Evolutionary conservation across 352 stramenopile genomes (phyloP), one percentile per base, ranked within the genome.

Genomic region (Phytophthora sp.): DNA sequence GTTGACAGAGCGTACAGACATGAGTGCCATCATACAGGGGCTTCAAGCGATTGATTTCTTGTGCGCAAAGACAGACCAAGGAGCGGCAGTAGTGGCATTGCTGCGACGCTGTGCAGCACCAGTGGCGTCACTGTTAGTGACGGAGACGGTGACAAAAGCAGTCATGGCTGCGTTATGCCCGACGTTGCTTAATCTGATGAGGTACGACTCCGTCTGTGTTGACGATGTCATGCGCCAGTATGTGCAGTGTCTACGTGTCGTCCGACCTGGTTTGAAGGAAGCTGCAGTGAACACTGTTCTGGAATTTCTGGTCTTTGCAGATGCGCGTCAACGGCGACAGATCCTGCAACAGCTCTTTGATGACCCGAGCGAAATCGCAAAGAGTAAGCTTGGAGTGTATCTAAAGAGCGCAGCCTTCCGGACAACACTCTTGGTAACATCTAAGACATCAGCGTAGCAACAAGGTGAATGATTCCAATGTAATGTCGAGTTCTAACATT

Each of bases 321-420:
- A 84, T 30, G 45, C 59, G 1, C 26, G 27, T 1, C 79, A 90
- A 45, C 73, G 77, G 8, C 74, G 77, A n/a, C 61, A 76, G 31
- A 84, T 95, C 18, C 52, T 95, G 46, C 73, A 85, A 44, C 67
- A 79, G 31, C 66, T 95, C 23, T 93, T 93, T 36, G 72, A 91
- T 45, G 84, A 95, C 42, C 50, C 80, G 15, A 91, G 86, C 45
- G 84, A 93, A 44, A 75, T 90, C 15, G 82, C 83, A n/a, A 92
- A 90, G 63, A 82, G 68, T 38, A 95, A 93, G 35, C 63, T 95
- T 27, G 58, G 82, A 4, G 62, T 81, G 23, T 91, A 89, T 63
- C 62, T 94, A 30, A 94, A 93, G 58, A 93, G 80, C 49, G 50
- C 73, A 7, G 69, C 84, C 16, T 92, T 89, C 67, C 89, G 88